A percentile compares a stretch with the other conserved stretches of the same genome.
phyloP scores from a whole-genome alignment of 805 yeast species.

The Pichia manshurica region DNA sequence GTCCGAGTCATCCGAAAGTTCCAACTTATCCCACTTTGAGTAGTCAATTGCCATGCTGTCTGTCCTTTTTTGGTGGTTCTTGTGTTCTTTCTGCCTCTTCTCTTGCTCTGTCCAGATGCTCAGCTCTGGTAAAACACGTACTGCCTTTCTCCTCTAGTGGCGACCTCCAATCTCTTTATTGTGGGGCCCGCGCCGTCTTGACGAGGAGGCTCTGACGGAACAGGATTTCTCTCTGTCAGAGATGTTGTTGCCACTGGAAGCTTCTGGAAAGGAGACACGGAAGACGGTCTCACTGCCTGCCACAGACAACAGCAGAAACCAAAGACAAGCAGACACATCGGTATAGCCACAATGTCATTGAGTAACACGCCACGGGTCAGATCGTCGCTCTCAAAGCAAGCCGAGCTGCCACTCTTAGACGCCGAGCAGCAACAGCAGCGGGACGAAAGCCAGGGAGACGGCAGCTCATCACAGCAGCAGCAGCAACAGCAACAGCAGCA shows the following conservation, averaged over 20 bases:
- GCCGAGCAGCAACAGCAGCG: background rate
- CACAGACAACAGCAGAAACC: too few relatives aligned
- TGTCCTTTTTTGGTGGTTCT: too few relatives aligned
- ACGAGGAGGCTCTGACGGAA: too few relatives aligned
- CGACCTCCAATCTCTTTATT: too few relatives aligned
- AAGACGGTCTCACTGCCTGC: background rate
- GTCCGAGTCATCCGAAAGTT: conserved; percentile 93
- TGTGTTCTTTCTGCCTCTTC: too few relatives aligned
- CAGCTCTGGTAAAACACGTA: too few relatives aligned
- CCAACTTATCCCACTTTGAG: conserved; percentile 97
- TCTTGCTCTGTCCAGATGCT: too few relatives aligned
- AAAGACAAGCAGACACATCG: too few relatives aligned
- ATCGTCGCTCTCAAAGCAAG: conserved; percentile 15
- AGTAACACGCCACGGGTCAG: conserved; percentile 9
- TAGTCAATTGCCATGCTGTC: conserved; percentile 58
- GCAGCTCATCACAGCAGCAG: background rate
- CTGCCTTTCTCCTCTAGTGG: too few relatives aligned
- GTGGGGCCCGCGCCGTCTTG: too few relatives aligned
- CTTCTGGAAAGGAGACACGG: background rate
- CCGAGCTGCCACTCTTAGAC: background rate
- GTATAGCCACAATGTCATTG: conserved; percentile 8
- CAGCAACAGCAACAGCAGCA: background rate
- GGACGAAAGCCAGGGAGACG: too few relatives aligned
- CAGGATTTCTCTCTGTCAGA: too few relatives aligned
- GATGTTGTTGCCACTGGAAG: background rate